Evolutionary conservation across 306 rosid species (phyloP).

Genomic region (Nissolia schottii): DNA sequence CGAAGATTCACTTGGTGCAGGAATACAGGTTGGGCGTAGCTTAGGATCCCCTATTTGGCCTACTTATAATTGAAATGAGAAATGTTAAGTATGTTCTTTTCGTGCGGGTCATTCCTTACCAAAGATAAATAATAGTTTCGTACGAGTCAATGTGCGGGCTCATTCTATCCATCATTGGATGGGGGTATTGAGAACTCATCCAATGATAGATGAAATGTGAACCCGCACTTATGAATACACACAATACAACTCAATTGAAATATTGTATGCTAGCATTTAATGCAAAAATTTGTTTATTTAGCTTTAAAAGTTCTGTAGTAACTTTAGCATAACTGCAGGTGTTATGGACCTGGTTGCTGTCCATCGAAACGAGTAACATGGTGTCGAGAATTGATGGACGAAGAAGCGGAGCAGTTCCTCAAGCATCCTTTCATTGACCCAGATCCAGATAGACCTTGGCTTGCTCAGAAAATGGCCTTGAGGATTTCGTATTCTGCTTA

Average conservation of each 20-base stretch:
- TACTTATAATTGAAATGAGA: too few relatives aligned
- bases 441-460: slow-evolving; percentile 67
- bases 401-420: slow-evolving; percentile 76
- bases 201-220: too few relatives aligned
- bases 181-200: too few relatives aligned
- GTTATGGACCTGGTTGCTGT: slow-evolving; percentile 87
- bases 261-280: not conserved
- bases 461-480: slow-evolving; percentile 71
- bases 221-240: too few relatives aligned
- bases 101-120: too few relatives aligned
- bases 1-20: not conserved
- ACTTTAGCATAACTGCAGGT: slow-evolving; percentile 47
- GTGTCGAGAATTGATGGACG: slow-evolving; percentile 84
- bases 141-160: too few relatives aligned
- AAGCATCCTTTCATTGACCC: slow-evolving; percentile 71
- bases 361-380: slow-evolving; percentile 63
- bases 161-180: too few relatives aligned
- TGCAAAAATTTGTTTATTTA: not conserved
- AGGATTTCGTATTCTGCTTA: slow-evolving; percentile 74
- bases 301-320: slow-evolving; percentile 13
- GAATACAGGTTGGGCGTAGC: not conserved
- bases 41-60: not conserved
- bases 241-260: not conserved
- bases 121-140: too few relatives aligned
- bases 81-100: too few relatives aligned